These are phyloP conservation scores for Leccinum arenicola DNA, from an alignment of 768 basidiomycete species.

Conservation along the genomic window DNA sequence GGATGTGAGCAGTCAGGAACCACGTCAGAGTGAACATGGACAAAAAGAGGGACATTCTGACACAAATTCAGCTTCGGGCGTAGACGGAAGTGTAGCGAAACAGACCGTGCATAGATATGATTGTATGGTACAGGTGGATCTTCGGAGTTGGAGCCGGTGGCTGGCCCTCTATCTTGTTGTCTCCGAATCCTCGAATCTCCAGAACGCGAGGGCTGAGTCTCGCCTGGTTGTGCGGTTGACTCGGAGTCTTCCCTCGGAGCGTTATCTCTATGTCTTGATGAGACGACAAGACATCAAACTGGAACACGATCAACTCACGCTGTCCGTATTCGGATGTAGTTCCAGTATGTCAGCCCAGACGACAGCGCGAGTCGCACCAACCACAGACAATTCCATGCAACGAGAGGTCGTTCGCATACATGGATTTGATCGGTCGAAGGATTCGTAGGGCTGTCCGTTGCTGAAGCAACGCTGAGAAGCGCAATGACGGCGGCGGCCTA, in stretches of 20 bases:
- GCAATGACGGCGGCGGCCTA: slow-evolving; percentile 53
- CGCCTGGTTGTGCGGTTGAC: slow-evolving; percentile 24
- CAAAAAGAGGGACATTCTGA: slow-evolving; percentile 56
- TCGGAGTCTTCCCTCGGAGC: slow-evolving; percentile 30
- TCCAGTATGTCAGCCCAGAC: slow-evolving; percentile 53
- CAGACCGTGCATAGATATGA: slow-evolving; percentile 30
- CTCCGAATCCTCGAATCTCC: slow-evolving; percentile 18
- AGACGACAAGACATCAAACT: slow-evolving; percentile 1
- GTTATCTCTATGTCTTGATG: slow-evolving; percentile 20
- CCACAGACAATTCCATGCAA: slow-evolving; percentile 69
- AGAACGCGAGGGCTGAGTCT: slow-evolving; percentile 11
- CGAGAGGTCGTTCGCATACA: slow-evolving; percentile 63
- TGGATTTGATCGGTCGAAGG: slow-evolving; percentile 50
- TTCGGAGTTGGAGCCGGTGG: slow-evolving; percentile 20
- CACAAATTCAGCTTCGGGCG: slow-evolving; percentile 15
- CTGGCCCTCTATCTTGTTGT: slow-evolving; percentile 21
- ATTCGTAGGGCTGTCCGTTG: slow-evolving; percentile 44
- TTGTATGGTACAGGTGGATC: slow-evolving; percentile 26
- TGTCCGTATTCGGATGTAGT: slow-evolving; percentile 40
- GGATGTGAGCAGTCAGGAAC: slow-evolving; percentile 79
- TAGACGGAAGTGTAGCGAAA: background rate
- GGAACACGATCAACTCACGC: slow-evolving; percentile 21
- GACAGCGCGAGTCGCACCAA: slow-evolving; percentile 50
- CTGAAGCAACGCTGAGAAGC: slow-evolving; percentile 47
- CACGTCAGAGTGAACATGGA: slow-evolving; percentile 75